Conservation (phyloP, 2,329 filamentous ascomycete genomes). For the Furcasterigmium furcatum region DNA sequence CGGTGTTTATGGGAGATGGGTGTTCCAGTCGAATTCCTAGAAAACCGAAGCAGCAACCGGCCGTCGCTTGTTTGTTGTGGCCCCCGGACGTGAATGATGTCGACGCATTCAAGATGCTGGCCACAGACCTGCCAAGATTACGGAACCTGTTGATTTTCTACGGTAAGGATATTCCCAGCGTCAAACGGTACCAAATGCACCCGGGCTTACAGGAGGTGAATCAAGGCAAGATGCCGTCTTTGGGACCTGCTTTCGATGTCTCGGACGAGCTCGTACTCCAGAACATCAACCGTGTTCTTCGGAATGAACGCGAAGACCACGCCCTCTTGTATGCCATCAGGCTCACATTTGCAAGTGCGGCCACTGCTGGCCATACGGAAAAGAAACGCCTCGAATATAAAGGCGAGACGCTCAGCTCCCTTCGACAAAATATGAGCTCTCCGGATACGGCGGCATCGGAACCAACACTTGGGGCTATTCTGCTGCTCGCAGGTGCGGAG, state of each 20-base stretch:
- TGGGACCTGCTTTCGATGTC: neutral
- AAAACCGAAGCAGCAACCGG: neutral
- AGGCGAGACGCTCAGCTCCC: constrained; percentile 21
- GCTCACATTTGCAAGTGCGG: constrained; percentile 31
- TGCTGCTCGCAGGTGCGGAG: constrained; percentile 37
- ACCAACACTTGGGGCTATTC: constrained; percentile 35
- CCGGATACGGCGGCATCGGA: constrained; percentile 22
- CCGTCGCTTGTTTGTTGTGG: too few relatives aligned
- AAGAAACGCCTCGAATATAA: constrained; percentile 31
- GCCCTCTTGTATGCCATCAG: constrained; percentile 35
- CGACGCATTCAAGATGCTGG: neutral
- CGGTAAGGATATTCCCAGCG: neutral
- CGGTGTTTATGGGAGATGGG: neutral
- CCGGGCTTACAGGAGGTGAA: neutral
- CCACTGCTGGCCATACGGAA: constrained; percentile 18
- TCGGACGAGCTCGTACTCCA: constrained; percentile 30
- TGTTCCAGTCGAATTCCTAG: neutral
- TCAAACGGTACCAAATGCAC: neutral
- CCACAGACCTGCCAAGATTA: neutral
- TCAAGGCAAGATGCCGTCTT: neutral
- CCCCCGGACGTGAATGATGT: neutral
- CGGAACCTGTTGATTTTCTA: neutral
- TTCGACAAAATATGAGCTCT: constrained; percentile 29
- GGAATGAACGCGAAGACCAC: constrained; percentile 24
- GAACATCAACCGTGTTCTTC: constrained; percentile 30